Evolutionary conservation across 164 flowering plant species (phyloP), one percentile per base, ranked within the genome.

Genomic region (Taxillus chinensis): DNA sequence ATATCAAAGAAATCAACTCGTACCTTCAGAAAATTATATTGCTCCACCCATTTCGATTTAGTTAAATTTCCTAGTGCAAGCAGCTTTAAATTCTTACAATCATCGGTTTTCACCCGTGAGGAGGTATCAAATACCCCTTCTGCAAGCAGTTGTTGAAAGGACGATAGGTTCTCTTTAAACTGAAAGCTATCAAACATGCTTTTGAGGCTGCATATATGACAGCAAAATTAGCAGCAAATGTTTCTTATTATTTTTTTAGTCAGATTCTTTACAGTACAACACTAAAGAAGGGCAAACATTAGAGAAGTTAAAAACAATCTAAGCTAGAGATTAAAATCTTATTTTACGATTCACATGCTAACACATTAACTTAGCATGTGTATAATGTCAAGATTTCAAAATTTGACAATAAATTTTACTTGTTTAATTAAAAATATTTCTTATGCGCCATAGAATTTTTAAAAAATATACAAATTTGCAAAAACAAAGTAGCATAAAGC

Each of bases 41-140:
- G 75, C 66, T 83, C 92, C 61, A 89, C 85, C 99, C 96, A 93
- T 58, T 78, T 78, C 37, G 86, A 82, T 68, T 84, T 90, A 3
- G 80, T 65, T 54, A 62, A 67, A 76, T 76, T 78, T 60, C 65
- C 70, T 41, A 90, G 72, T 5, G 77, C 80, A 62, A 86, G 83
- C 74, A 74, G 84, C 81, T 77, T 85, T 64, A 93, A 45, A 53
- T 69, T 73, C 69, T 77, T 76, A 66, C 82, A 83, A 62, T 83
- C 90, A 69, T 84, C 96, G 59, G 62, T 15, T 57, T 73, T 71
- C 39, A 68, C 73, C 65, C 77, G 83, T 41, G 74, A 73, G 51
- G 95, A 82, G 61, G 57, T 59, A 73, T 85, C 89, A 67, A 86
- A 82, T 59, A 88, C 70, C 40, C 95, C 98, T 67, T 86, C 96